Evolutionary conservation across 495 filamentous ascomycete genomes (phyloP).

Genomic region (Halenospora varia): DNA sequence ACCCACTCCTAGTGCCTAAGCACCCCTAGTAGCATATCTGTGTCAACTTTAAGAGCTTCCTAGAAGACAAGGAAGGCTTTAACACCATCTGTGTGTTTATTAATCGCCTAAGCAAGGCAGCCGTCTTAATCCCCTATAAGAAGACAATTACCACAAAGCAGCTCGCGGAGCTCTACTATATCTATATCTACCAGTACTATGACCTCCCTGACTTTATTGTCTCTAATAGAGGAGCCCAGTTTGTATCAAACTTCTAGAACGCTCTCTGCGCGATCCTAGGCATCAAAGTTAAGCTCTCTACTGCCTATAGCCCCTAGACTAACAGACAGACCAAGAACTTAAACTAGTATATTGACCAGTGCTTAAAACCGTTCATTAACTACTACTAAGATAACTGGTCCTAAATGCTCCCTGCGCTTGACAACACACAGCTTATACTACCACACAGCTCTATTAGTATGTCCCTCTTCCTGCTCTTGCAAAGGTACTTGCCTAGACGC

Average conservation of each 20-base stretch:
- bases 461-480: background rate
- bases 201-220: background rate
- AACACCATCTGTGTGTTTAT: background rate
- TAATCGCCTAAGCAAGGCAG: background rate
- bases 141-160: background rate
- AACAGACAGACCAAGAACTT: background rate
- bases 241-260: background rate
- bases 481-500: background rate
- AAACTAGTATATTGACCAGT: background rate
- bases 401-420: background rate
- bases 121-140: background rate
- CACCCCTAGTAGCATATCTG: background rate
- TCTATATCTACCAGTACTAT: background rate
- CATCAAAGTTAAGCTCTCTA: background rate
- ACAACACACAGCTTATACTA: background rate
- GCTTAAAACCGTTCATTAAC: background rate
- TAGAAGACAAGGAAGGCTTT: background rate
- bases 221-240: background rate
- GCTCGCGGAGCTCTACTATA: background rate
- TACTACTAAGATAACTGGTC: background rate
- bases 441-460: background rate
- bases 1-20: background rate
- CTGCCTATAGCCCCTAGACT: background rate
- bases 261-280: background rate
- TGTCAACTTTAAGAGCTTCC: background rate